phyloP scores from a whole-genome alignment of 2,329 filamentous ascomycete species.

The Metarhizium anisopliae region DNA sequence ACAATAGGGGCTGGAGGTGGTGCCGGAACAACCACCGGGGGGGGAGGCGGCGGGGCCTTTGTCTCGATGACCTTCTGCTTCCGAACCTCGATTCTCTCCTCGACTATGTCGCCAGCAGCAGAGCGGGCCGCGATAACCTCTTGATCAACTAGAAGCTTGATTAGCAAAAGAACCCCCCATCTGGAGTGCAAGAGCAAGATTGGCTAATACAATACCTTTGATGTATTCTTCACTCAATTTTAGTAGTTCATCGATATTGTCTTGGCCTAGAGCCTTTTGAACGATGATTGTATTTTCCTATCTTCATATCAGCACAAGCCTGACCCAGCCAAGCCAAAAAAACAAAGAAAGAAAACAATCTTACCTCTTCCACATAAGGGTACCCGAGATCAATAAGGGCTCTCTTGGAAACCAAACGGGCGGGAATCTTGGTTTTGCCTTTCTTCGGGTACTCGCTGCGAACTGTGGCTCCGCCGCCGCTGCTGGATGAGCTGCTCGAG shows the following conservation, averaged over 20 bases:
- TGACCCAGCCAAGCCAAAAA: not conserved
- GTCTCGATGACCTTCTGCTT: constrained; percentile 11
- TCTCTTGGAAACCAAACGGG: constrained; percentile 66
- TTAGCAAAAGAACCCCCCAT: constrained; percentile 1
- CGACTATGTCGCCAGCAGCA: constrained; percentile 34
- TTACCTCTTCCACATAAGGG: constrained; percentile 77
- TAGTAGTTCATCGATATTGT: constrained; percentile 86
- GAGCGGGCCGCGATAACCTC: constrained; percentile 38
- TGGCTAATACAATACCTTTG: constrained; percentile 31
- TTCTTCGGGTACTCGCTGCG: constrained; percentile 64
- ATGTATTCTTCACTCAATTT: constrained; percentile 72
- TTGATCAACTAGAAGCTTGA: constrained; percentile 26
- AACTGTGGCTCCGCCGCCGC: constrained; percentile 39
- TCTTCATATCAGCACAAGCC: constrained; percentile 7
- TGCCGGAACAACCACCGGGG: constrained; percentile 3
- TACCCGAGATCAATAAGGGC: constrained; percentile 80
- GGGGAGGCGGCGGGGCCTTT: constrained; percentile 19
- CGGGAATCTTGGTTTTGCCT: constrained; percentile 84
- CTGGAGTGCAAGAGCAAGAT: not conserved
- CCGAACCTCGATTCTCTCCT: constrained; percentile 36
- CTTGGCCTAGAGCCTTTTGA: constrained; percentile 74
- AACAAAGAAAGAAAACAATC: constrained; percentile 12
- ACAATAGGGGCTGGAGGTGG: constrained; percentile 12
- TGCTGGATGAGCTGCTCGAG: constrained; percentile 37
- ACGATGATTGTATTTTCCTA: constrained; percentile 76